Base-by-base conservation (phyloP, 2,329 filamentous ascomycete species). In the Thielaviopsis musarum region DNA sequence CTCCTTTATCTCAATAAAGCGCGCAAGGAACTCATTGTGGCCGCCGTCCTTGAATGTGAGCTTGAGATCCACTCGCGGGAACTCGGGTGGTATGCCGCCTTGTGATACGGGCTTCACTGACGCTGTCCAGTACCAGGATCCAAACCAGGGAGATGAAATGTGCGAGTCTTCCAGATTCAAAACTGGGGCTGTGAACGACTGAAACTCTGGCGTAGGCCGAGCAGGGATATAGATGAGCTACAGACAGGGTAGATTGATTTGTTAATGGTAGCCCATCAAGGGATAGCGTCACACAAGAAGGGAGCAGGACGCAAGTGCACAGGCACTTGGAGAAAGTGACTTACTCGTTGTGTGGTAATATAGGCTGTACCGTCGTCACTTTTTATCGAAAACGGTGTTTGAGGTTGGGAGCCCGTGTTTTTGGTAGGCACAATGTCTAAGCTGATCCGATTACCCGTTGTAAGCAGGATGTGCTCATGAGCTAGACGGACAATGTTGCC, bases 11-110 rank as follows among this genome's bases (percentile, higher is more conserved):
- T 86, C 78, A 66, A 94, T 88, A 67, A 91, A 95, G 57, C 81
- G 81, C 56, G 82, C 80, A 66, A 91, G 85, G 68, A 95, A 97
- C 65, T 95, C 90, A 69, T 87, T 93, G 61, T 91, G 91, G n/a
- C 91, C 91, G 52, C 91, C 91, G 63, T 97, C 91, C 68, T 90
- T 91, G 75, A 97, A 97, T 22, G 85, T 90, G 66, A 96, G 78
- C 69, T 87, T 90, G 64, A 95, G 71, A 66, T 93, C 88, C 52
- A 95, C 76, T 28, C 84, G 82, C 19, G 84, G 79, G 63, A 88
- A 78, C 22, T 85, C 76, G 5, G 84, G 73, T 0, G 91, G 88
- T 56, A 96, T 87, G 56, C 88, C 88, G 45, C 93, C 93, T 41
- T 87, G 87, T 0, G 85, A 74, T 24, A 95, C 88, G 1, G 91